Evolutionary conservation across 2,329 filamentous ascomycete genomes (phyloP), one percentile per base, ranked within the genome.

Genomic region (Botrytis hyacinthi): DNA sequence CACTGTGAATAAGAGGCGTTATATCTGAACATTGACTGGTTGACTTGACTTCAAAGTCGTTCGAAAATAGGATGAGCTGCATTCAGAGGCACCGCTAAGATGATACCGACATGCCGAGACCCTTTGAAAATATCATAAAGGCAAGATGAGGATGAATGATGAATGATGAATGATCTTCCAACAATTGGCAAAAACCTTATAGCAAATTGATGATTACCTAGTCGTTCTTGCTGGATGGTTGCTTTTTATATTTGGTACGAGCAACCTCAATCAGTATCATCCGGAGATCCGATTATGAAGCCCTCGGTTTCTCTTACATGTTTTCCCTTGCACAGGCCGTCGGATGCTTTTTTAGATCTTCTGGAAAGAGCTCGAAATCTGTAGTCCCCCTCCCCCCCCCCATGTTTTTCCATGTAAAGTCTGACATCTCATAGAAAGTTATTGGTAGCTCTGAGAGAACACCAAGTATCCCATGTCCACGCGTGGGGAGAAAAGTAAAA

Each of bases 21-120:
- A n/a, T 63, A 29, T 48, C 29, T 71, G 10, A 10, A 44, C 32
- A 46, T 29, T 46, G 70, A 71, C 46, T 71, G 60, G 70, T 22
- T 57, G 26, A 40, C 61, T 57, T 63, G 35, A 71, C 70, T 42
- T 66, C 70, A 57, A 66, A 46, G 70, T 44, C 40, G 29, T 16
- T 54, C 70, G 37, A 63, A 26, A n/a, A 60, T 32, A 35, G 54
- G 20, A 44, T 54, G 54, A 37, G 20, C 20, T 44, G 70, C 70
- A 66, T 66, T 44, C 22, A 35, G 37, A 51, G 26, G 26, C n/a
- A 51, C 32, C 46, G 35, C 46, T 51, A 9, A 12, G 32, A 54
- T 35, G 40, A 46, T 44, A 60, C 26, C 48, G 51, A 59, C 16
- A 29, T 44, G 26, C 26, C 35, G 51, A 69, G 8, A 14, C 6